A percentile compares a stretch with the other conserved stretches of the same genome.
These are phyloP conservation scores for Mallotus japonicus DNA, from an alignment of 441 rosid genomes.

Conservation along the genomic window DNA sequence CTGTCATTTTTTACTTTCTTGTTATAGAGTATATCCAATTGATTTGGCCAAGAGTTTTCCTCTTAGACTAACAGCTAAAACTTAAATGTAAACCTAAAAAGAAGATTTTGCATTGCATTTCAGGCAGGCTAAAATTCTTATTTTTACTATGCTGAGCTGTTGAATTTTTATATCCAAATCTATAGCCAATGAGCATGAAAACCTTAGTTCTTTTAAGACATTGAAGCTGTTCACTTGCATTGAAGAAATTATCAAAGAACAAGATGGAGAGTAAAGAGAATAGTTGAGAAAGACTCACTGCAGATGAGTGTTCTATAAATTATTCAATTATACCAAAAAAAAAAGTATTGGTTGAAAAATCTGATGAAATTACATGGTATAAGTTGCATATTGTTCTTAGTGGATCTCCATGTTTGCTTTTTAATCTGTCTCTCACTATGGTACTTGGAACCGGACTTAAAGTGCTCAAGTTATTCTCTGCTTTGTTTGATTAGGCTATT, in stretches of 20 bases:
- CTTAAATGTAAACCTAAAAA: neutral
- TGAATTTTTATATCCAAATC: neutral
- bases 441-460: neutral
- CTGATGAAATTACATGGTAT: neutral
- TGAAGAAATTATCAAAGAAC: neutral
- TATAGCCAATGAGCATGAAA: neutral
- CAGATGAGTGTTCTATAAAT: neutral
- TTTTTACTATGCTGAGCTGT: neutral
- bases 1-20: conserved; percentile 8
- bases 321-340: neutral
- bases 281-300: neutral
- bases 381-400: neutral
- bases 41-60: neutral
- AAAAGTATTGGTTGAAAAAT: neutral
- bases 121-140: neutral
- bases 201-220: neutral
- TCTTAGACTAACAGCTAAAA: neutral
- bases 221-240: conserved; percentile 8
- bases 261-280: neutral
- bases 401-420: no score
- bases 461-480: neutral
- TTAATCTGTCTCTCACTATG: neutral
- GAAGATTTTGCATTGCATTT: neutral
- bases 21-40: neutral
- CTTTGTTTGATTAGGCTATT: neutral